phyloP scores from a whole-genome alignment of 208 protist genomes.

The Sergeia podlipaevii region DNA sequence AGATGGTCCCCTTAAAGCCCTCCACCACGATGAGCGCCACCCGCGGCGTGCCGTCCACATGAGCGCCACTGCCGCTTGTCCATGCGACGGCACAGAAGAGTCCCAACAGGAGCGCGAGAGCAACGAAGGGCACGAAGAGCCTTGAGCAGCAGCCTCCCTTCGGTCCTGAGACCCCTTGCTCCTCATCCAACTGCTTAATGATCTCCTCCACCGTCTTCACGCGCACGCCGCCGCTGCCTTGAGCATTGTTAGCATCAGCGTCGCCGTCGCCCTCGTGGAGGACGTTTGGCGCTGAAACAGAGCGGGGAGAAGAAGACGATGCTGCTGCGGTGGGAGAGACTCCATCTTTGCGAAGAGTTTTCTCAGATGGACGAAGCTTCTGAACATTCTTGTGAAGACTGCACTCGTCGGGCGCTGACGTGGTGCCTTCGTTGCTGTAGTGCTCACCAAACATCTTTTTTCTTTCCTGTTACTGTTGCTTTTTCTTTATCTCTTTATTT shows the following conservation, averaged over 20 bases:
- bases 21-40: constrained; percentile 66
- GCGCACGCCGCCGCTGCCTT: constrained; percentile 1
- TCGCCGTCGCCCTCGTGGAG: not conserved
- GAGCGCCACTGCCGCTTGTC: constrained; percentile 33
- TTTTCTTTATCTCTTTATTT: constrained; percentile 9
- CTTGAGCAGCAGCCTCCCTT: constrained; percentile 67
- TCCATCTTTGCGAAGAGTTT: no score
- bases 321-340: no score
- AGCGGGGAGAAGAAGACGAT: not conserved
- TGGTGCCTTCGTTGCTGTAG: not conserved
- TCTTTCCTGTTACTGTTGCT: constrained; percentile 1
- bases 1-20: constrained; percentile 53
- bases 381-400: no score
- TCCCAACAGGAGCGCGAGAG: constrained; percentile 23
- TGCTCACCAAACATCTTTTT: not conserved
- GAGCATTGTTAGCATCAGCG: not conserved
- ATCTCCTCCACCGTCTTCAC: constrained; percentile 59
- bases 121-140: constrained; percentile 55
- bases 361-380: no score
- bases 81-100: constrained; percentile 26
- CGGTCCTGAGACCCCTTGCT: constrained; percentile 31
- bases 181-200: constrained; percentile 39
- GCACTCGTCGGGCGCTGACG: not conserved
- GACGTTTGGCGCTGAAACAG: constrained; percentile 1
- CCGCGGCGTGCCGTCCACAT: constrained; percentile 35